phyloP scores from a whole-genome alignment of 164 flowering plant genomes.

The Buxus sempervirens region DNA sequence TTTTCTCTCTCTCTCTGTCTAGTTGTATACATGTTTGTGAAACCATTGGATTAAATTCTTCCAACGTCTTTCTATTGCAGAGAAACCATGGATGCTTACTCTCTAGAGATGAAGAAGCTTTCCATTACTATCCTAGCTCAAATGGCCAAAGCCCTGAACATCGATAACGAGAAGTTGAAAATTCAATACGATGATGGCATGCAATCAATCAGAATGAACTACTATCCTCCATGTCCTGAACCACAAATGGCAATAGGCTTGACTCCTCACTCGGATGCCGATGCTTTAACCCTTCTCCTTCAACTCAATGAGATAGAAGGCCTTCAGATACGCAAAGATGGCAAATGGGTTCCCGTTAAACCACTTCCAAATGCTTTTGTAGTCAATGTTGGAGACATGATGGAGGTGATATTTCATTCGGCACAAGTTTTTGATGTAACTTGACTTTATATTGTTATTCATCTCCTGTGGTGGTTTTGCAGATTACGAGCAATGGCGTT shows the following conservation, averaged over 20 bases:
- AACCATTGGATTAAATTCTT: too few species aligned
- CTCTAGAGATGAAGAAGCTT: constrained; percentile 21
- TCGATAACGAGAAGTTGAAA: constrained; percentile 25
- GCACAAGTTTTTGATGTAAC: not conserved
- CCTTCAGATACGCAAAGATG: constrained; percentile 46
- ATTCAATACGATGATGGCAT: constrained; percentile 25
- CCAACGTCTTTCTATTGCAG: constrained; percentile 15
- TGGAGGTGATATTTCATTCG: constrained; percentile 30
- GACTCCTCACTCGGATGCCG: constrained; percentile 44
- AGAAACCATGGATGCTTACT: constrained; percentile 23
- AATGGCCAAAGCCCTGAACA: constrained; percentile 33
- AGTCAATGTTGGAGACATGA: constrained; percentile 41
- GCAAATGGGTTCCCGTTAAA: constrained; percentile 40
- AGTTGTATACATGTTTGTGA: not conserved
- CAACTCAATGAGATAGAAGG: constrained; percentile 48
- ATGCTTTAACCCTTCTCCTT: constrained; percentile 37
- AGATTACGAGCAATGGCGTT: constrained; percentile 48
- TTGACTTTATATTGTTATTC: too few species aligned
- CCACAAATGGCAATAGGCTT: constrained; percentile 43
- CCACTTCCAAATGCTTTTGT: constrained; percentile 37
- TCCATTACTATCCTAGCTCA: constrained; percentile 17
- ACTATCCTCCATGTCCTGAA: constrained; percentile 55
- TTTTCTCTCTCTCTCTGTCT: not conserved
- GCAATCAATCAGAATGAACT: constrained; percentile 48
- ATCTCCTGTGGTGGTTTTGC: not conserved